Base-by-base conservation (phyloP, 768 basidiomycete genomes). In the Phaffia tasmanica region DNA sequence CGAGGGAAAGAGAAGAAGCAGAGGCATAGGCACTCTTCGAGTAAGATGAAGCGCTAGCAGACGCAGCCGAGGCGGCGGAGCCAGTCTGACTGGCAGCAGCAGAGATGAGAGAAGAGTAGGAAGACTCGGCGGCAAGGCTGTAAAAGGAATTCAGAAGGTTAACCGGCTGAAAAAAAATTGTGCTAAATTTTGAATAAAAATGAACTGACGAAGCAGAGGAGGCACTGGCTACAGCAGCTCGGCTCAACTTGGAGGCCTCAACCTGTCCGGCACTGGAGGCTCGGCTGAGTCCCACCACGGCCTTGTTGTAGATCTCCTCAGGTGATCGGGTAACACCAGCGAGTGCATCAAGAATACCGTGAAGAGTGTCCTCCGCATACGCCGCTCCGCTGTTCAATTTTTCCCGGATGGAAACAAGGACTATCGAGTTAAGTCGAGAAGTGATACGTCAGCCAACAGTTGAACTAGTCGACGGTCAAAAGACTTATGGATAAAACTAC, bases 281-380 rank as follows among this genome's bases (percentile, higher is more conserved):
- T 18, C 73, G 73, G 48, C 65, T 69, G 19, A 70, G 73, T 48
- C 74, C 74, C 57, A 68, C 70, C 64, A 71, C 68, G 56, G 74
- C 75, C 48, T 32, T 57, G 35, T 70, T 63, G 56, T 72, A 67
- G 32, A 71, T 73, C 57, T 72, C 71, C 65, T 76, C 72, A 64
- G 56, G 57, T 1, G 27, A 46, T 50, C 30, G 57, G 32, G 27
- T 49, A 49, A 35, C 67, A 47, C 72, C 72, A 50, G 75, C 77
- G 65, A 79, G 72, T 64, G 78, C 70, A 71, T 74, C 29, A 80
- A 75, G 70, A 23, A 77, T 74, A 27, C 63, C 51, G 50, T 72
- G 76, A n/a, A 93, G 76, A 72, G 84, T 85, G 62, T 89, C 88
- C 76, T 93, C 89, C 2, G 84, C 86, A 49, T 82, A 83, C 69